Conservation (phyloP, 2,329 filamentous ascomycete genomes). For the Exserohilum turcica region DNA sequence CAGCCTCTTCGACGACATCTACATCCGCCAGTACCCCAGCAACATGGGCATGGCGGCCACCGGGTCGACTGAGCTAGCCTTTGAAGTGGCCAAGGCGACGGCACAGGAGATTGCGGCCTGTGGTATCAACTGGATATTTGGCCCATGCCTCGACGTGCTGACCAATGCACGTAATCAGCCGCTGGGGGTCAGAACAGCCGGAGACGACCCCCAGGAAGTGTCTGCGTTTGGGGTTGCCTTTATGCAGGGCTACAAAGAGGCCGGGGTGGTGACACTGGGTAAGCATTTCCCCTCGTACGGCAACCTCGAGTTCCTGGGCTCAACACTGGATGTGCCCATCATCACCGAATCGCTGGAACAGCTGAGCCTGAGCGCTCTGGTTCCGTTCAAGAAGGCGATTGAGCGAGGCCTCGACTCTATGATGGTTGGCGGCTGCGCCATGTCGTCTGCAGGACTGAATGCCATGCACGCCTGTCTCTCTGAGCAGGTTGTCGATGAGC, state of each 20-base stretch:
- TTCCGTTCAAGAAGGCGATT: constrained; percentile 91
- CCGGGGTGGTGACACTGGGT: constrained; percentile 84
- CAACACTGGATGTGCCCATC: constrained; percentile 88
- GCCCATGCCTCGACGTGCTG: constrained; percentile 89
- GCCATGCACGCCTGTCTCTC: constrained; percentile 94
- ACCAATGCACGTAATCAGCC: constrained; percentile 92
- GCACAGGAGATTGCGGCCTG: constrained; percentile 90
- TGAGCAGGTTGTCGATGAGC: constrained; percentile 88
- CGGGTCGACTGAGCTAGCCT: constrained; percentile 81
- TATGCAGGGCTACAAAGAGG: constrained; percentile 91
- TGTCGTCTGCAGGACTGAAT: constrained; percentile 88
- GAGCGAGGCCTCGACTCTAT: constrained; percentile 86
- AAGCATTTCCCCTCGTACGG: constrained; percentile 98
- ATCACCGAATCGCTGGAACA: constrained; percentile 95
- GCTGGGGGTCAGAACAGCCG: constrained; percentile 83
- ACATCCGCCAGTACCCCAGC: constrained; percentile 94
- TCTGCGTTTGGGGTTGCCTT: constrained; percentile 90
- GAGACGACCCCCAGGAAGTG: constrained; percentile 93
- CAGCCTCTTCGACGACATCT: constrained; percentile 92
- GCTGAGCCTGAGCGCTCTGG: constrained; percentile 84
- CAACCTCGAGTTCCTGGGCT: constrained; percentile 90
- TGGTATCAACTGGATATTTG: constrained; percentile 94
- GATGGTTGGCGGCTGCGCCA: constrained; percentile 94
- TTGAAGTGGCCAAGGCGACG: constrained; percentile 89
- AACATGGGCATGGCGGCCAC: constrained; percentile 97